Conservation (phyloP, 2,329 filamentous ascomycete genomes). For the Phaeosphaeriaceae sp. region DNA sequence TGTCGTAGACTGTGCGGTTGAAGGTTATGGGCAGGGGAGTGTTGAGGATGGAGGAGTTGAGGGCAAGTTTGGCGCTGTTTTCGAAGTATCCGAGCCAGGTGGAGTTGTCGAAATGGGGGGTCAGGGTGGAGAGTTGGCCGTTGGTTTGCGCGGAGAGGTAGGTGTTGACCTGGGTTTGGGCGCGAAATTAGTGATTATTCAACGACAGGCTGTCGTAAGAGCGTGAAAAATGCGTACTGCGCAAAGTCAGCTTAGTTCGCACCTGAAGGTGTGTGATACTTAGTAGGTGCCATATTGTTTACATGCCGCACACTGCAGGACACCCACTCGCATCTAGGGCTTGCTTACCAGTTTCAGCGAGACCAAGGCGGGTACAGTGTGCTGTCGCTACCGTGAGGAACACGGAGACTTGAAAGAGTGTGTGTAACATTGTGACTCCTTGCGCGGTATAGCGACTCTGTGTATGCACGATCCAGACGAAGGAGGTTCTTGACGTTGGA, state of each 20-base stretch:
- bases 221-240: too few relatives aligned
- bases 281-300: too few relatives aligned
- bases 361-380: background rate
- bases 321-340: too few relatives aligned
- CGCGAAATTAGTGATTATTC: background rate
- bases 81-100: constrained; percentile 39
- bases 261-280: too few relatives aligned
- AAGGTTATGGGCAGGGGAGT: constrained; percentile 26
- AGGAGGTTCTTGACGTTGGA: background rate
- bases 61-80: constrained; percentile 25
- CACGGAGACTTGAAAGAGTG: background rate
- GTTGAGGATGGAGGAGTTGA: constrained; percentile 24
- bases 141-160: background rate
- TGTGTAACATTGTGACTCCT: background rate
- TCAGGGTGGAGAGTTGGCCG: background rate
- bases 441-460: background rate
- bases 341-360: background rate
- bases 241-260: too few relatives aligned
- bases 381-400: background rate
- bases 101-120: constrained; percentile 28
- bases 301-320: too few relatives aligned
- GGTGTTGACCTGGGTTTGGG: background rate
- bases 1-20: constrained; percentile 31
- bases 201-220: too few relatives aligned
- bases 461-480: too few relatives aligned